Percentiles rank a stretch among this genome's conserved stretches.
phyloP scores from a whole-genome alignment of 768 basidiomycete genomes.

The Bullera alba region DNA sequence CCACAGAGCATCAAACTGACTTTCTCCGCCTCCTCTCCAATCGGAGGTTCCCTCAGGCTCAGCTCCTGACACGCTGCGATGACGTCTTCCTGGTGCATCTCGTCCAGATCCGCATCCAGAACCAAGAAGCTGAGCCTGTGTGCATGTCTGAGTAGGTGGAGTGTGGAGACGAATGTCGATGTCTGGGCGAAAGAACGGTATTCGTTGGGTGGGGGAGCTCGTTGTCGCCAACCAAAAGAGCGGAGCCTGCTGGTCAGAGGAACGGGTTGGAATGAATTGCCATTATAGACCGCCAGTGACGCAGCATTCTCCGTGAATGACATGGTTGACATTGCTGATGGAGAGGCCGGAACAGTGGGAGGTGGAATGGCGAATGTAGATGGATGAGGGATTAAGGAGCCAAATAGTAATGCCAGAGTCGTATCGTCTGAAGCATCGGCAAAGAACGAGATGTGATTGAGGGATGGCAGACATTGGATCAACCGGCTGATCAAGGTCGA shows the following conservation, averaged over 20 bases:
- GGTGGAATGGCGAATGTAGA: conserved; percentile 24
- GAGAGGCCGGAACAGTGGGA: conserved; percentile 10
- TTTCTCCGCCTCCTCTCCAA: conserved; percentile 19
- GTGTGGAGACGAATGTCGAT: conserved; percentile 35
- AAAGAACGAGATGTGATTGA: conserved; percentile 42
- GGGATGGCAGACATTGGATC: conserved; percentile 28
- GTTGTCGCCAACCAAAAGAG: conserved; percentile 43
- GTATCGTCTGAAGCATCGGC: conserved; percentile 43
- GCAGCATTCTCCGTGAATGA: conserved; percentile 1
- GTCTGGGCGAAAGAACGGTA: conserved; percentile 32
- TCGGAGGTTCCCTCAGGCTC: conserved; percentile 16
- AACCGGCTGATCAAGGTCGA: conserved; percentile 30
- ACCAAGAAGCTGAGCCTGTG: conserved; percentile 35
- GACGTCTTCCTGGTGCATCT: conserved; percentile 28
- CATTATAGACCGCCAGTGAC: too few species aligned
- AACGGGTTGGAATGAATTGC: background rate
- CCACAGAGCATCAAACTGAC: conserved; percentile 40
- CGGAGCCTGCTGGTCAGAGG: conserved; percentile 24
- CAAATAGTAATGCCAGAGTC: conserved; percentile 33
- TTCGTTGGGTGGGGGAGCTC: conserved; percentile 29
- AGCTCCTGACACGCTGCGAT: conserved; percentile 23
- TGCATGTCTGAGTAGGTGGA: conserved; percentile 35
- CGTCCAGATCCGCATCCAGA: conserved; percentile 40
- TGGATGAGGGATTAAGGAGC: conserved; percentile 31
- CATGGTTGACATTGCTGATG: conserved; percentile 11